These are phyloP conservation scores for Lunasporangiospora selenospora DNA, from an alignment of 192 early-diverging fungal genomes.

Conservation along the genomic window DNA sequence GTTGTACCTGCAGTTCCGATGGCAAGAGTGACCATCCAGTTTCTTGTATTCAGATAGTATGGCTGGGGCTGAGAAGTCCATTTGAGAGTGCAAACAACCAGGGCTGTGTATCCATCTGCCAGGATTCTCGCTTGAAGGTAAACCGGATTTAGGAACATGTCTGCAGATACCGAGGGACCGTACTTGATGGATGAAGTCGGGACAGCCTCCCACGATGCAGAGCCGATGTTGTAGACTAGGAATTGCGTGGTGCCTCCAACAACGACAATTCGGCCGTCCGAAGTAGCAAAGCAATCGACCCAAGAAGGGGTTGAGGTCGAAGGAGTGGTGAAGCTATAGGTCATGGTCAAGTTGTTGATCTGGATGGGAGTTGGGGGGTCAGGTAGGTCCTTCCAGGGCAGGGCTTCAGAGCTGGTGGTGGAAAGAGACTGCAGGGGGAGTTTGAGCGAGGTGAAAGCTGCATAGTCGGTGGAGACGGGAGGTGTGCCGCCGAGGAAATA, in stretches of 20 bases:
- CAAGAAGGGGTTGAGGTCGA: conserved; percentile 21
- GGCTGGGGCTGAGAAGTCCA: conserved; percentile 45
- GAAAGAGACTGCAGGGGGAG: conserved; percentile 10
- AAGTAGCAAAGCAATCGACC: conserved; percentile 44
- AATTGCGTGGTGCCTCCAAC: conserved; percentile 32
- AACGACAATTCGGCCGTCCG: conserved; percentile 35
- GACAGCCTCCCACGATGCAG: conserved; percentile 6
- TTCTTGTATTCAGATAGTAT: conserved; percentile 39
- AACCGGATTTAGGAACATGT: conserved; percentile 31
- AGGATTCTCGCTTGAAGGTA: conserved; percentile 38
- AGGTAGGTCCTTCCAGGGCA: conserved; percentile 32
- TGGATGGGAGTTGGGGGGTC: conserved; percentile 27
- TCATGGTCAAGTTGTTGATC: conserved; percentile 39
- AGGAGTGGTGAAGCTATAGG: background rate
- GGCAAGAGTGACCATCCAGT: conserved; percentile 28
- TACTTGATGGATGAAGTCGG: conserved; percentile 3
- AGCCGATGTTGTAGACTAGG: conserved; percentile 19
- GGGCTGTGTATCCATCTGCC: conserved; percentile 27
- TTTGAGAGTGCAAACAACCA: conserved; percentile 41
- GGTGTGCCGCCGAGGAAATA: conserved; percentile 41
- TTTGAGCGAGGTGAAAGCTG: conserved; percentile 33
- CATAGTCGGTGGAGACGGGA: conserved; percentile 18
- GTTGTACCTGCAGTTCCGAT: conserved; percentile 34
- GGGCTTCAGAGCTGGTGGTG: background rate
- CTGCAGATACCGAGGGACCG: conserved; percentile 14